A percentile compares a stretch with the other conserved stretches of the same genome.
phyloP scores from a whole-genome alignment of 2,329 filamentous ascomycete genomes.

The Penicillium verrucosum region DNA sequence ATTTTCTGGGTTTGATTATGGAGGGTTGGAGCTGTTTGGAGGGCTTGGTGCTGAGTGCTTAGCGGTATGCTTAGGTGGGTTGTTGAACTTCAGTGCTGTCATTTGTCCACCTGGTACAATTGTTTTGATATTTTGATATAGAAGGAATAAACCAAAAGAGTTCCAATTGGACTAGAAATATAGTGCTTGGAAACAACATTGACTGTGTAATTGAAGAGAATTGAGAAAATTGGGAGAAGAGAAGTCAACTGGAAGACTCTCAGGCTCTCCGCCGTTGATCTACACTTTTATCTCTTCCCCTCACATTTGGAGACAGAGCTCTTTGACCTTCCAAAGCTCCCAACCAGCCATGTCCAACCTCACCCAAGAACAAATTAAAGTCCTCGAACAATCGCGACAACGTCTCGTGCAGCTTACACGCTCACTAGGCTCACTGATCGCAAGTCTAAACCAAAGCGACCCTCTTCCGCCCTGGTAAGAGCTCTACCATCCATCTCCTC shows the following conservation, averaged over 20 bases:
- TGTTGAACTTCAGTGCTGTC: neutral
- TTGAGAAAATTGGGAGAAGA: neutral
- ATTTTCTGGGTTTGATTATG: neutral
- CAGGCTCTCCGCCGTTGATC: neutral
- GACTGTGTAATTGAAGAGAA: neutral
- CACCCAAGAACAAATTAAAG: constrained; percentile 51
- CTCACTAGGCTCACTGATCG: constrained; percentile 63
- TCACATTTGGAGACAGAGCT: neutral
- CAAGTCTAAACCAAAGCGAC: constrained; percentile 59
- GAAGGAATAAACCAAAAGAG: neutral
- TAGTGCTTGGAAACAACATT: too few species aligned
- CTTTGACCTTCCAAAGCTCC: neutral
- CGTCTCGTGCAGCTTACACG: constrained; percentile 66
- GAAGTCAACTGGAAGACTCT: neutral
- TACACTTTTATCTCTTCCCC: constrained; percentile 1
- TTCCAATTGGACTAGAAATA: too few species aligned
- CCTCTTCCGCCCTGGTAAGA: constrained; percentile 66
- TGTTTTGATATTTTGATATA: neutral
- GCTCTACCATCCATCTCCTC: neutral
- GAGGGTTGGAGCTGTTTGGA: neutral
- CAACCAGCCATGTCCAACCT: constrained; percentile 35
- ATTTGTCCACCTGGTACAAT: neutral
- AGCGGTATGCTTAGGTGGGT: too few species aligned
- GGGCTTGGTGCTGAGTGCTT: neutral
- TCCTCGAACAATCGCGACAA: constrained; percentile 67